Percentiles rank a stretch among this genome's conserved stretches.
These are phyloP conservation scores for Hemisphaericaspora xylofermentans DNA, from an alignment of 1,139 yeast species.

Conservation along the genomic window DNA sequence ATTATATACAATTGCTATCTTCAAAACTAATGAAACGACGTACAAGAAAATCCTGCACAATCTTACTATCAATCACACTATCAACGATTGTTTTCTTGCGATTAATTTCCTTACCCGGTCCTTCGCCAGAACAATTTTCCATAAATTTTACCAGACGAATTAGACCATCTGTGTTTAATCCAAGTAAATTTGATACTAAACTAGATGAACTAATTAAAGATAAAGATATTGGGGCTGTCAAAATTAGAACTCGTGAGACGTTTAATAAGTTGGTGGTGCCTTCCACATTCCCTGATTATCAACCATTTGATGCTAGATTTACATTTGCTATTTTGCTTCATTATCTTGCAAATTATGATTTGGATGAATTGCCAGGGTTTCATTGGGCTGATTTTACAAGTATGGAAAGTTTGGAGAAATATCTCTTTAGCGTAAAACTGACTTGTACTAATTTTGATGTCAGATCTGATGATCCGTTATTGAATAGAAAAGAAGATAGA, in stretches of 20 bases:
- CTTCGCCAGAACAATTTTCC: no score
- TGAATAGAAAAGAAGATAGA: conserved; percentile 21
- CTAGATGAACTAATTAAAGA: background rate
- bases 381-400: conserved; percentile 42
- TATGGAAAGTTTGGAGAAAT: conserved; percentile 25
- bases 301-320: conserved; percentile 34
- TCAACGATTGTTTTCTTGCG: no score
- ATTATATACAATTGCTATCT: no score
- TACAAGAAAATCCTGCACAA: no score
- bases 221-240: background rate
- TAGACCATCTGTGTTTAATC: background rate
- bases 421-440: conserved; percentile 17
- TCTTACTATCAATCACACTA: no score
- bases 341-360: conserved; percentile 15
- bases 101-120: no score
- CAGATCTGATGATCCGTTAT: conserved; percentile 14
- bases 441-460: conserved; percentile 26
- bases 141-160: background rate
- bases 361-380: conserved; percentile 24
- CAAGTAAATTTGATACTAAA: background rate
- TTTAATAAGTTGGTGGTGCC: background rate
- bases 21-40: no score
- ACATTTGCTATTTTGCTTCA: conserved; percentile 28
- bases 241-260: background rate
- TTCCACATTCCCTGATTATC: conserved; percentile 12